Conservation (phyloP, 805 yeast genomes). For the Candida manassasensis region DNA sequence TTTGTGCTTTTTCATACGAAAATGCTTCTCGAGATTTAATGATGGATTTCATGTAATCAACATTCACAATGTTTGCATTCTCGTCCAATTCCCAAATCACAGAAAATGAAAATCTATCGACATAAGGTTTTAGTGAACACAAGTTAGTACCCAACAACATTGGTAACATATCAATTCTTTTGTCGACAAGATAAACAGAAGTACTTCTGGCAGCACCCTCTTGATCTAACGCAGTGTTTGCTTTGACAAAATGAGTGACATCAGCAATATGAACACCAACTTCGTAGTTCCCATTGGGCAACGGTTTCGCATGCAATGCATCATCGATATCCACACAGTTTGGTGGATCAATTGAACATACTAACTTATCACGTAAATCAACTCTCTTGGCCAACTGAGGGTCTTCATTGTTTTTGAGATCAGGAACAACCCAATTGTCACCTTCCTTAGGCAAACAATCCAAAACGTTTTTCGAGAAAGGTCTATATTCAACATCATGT, state of each 20-base stretch:
- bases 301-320: constrained; percentile 80
- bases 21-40: constrained; percentile 92
- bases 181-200: constrained; percentile 93
- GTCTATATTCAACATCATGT: constrained; percentile 95
- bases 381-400: constrained; percentile 57
- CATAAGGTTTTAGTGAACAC: constrained; percentile 92
- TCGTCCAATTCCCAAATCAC: constrained; percentile 93
- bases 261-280: constrained; percentile 99
- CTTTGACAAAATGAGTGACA: constrained; percentile 94
- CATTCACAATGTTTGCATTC: constrained; percentile 77
- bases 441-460: constrained; percentile 94
- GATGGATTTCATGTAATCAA: constrained; percentile 78
- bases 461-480: constrained; percentile 86
- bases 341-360: constrained; percentile 97
- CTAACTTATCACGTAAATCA: constrained; percentile 82
- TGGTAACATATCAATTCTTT: constrained; percentile 98
- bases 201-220: constrained; percentile 98
- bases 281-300: constrained; percentile 92
- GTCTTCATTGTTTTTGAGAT: constrained; percentile 47
- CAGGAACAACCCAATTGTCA: constrained; percentile 87
- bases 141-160: constrained; percentile 90
- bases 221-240: constrained; percentile 84
- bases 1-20: constrained; percentile 89
- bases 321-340: constrained; percentile 96
- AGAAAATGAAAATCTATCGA: constrained; percentile 92